phyloP scores from a whole-genome alignment of 2,329 filamentous ascomycete genomes.

The Verticillium klebahnii region DNA sequence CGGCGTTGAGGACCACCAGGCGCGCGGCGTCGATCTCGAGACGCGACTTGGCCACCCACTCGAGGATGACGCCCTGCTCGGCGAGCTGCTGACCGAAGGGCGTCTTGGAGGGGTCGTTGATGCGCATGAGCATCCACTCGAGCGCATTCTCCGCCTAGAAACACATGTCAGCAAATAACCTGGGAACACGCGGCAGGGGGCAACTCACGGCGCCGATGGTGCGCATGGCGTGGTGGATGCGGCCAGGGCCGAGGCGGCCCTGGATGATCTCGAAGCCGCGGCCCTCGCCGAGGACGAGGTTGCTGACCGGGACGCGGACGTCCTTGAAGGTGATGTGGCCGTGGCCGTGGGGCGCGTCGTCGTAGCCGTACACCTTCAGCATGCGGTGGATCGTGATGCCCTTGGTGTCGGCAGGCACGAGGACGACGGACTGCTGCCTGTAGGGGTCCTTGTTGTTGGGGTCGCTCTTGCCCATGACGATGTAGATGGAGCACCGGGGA shows the following conservation, averaged over 20 bases:
- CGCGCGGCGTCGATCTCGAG: constrained; percentile 93
- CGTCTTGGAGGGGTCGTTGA: constrained; percentile 88
- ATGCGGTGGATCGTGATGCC: constrained; percentile 93
- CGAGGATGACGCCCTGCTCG: constrained; percentile 90
- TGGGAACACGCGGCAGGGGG: no score
- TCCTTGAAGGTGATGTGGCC: constrained; percentile 87
- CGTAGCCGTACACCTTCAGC: constrained; percentile 91
- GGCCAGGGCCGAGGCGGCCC: constrained; percentile 88
- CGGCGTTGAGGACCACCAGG: constrained; percentile 87
- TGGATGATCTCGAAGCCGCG: constrained; percentile 98
- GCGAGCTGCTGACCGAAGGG: constrained; percentile 84
- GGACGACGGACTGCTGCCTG: constrained; percentile 86
- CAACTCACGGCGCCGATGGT: constrained; percentile 72
- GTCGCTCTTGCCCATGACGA: constrained; percentile 94
- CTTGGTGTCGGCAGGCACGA: constrained; percentile 75
- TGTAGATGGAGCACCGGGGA: constrained; percentile 85
- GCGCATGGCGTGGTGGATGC: constrained; percentile 98
- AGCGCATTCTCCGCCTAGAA: constrained; percentile 74
- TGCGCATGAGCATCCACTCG: constrained; percentile 89
- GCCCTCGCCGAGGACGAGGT: constrained; percentile 88
- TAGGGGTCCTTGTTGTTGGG: constrained; percentile 71
- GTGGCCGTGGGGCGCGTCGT: constrained; percentile 97
- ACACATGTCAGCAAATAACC: neutral
- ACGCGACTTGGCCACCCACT: constrained; percentile 88
- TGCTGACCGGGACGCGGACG: constrained; percentile 78